phyloP scores from a whole-genome alignment of 495 filamentous ascomycete genomes.

The Aspergillus cristatus region DNA sequence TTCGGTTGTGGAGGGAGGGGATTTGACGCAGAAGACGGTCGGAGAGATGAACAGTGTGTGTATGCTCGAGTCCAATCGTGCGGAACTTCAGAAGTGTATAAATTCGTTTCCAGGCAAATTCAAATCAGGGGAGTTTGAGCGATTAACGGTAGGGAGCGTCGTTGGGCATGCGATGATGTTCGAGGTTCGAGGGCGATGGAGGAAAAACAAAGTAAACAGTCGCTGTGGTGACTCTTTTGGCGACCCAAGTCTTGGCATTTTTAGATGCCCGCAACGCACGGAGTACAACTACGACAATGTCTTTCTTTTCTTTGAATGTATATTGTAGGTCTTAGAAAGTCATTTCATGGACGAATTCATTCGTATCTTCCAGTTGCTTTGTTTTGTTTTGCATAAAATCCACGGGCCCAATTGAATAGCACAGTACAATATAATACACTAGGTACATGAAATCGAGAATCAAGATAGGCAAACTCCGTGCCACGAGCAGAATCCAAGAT shows the following conservation, averaged over 20 bases:
- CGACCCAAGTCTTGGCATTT: conserved; percentile 5
- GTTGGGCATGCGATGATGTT: conserved; percentile 1
- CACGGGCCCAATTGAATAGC: too few relatives aligned
- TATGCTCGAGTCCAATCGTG: too few relatives aligned
- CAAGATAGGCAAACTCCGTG: too few relatives aligned
- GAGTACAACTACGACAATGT: too few relatives aligned
- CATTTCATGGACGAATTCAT: too few relatives aligned
- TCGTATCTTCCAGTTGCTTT: too few relatives aligned
- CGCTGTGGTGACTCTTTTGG: conserved; percentile 8
- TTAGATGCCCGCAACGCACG: too few relatives aligned
- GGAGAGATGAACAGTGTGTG: conserved; percentile 2
- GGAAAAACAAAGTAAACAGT: conserved; percentile 2
- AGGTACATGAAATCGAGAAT: too few relatives aligned
- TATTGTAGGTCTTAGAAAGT: too few relatives aligned
- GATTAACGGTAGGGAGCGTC: background rate
- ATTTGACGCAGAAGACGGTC: conserved; percentile 12
- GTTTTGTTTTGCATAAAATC: background rate
- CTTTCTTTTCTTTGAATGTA: too few relatives aligned
- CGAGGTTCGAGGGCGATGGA: conserved; percentile 1
- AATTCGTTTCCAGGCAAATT: background rate
- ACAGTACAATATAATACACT: conserved; percentile 7
- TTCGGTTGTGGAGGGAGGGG: background rate
- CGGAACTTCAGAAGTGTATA: too few relatives aligned
- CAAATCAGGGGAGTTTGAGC: background rate
- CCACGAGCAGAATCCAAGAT: background rate